Evolutionary conservation across 768 basidiomycete genomes (phyloP).

Genomic region (Royoungia palumana): DNA sequence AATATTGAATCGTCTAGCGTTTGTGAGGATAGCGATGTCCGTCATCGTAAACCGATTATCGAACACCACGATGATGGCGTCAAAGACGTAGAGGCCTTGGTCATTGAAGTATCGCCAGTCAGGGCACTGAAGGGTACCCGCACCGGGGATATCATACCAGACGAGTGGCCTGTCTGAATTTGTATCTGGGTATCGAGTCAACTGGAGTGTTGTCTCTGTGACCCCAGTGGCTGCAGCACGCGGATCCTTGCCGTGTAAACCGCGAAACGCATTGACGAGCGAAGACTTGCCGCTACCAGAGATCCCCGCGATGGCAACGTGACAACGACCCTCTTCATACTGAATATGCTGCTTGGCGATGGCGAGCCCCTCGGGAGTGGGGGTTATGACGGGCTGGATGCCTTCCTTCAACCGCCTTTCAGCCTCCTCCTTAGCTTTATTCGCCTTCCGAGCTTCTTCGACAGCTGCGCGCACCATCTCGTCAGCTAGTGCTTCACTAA

Average conservation of each 20-base stretch:
- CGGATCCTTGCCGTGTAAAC: conserved; percentile 17
- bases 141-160: conserved; percentile 38
- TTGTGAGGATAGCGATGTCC: conserved; percentile 32
- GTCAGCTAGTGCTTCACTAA: conserved; percentile 6
- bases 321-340: conserved; percentile 26
- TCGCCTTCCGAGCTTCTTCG: conserved; percentile 5
- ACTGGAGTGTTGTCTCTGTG: conserved; percentile 27
- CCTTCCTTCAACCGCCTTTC: conserved; percentile 21
- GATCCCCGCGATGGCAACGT: conserved; percentile 34
- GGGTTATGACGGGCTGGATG: conserved; percentile 25
- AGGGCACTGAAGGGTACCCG: conserved; percentile 29
- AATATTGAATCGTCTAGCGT: conserved; percentile 30
- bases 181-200: conserved; percentile 26
- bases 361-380: conserved; percentile 18
- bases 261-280: conserved; percentile 32
- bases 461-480: conserved; percentile 7
- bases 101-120: conserved; percentile 38
- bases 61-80: conserved; percentile 28
- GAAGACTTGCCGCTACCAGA: conserved; percentile 24
- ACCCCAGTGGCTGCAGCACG: conserved; percentile 30
- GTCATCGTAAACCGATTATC: conserved; percentile 34
- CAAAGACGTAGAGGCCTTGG: conserved; percentile 31
- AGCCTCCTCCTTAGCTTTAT: conserved; percentile 11
- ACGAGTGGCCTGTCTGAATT: conserved; percentile 19
- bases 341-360: conserved; percentile 17